These are phyloP conservation scores for Taxillus chinensis DNA, from an alignment of 164 flowering plant species.

Conservation along the genomic window DNA sequence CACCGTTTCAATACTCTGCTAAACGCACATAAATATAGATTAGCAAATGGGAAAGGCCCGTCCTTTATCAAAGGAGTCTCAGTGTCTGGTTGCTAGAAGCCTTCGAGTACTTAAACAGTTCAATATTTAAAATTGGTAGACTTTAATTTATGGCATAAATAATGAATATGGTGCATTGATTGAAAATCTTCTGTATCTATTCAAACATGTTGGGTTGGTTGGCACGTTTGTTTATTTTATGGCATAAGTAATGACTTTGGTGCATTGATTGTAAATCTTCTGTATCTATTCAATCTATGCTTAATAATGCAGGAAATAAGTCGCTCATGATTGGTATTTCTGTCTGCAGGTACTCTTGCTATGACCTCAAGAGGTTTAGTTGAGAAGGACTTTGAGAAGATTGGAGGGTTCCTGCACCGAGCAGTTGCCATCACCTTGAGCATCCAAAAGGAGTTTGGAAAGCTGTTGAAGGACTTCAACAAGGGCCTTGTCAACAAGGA, in stretches of 20 bases:
- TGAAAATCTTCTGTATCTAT: neutral
- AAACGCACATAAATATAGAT: too few species aligned
- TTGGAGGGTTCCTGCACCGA: constrained; percentile 90
- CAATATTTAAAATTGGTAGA: neutral
- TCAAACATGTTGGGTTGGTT: neutral
- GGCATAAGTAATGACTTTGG: too few species aligned
- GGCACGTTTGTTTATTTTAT: too few species aligned
- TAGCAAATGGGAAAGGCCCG: too few species aligned
- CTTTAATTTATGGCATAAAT: too few species aligned
- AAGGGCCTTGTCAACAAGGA: constrained; percentile 90
- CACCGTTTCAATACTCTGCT: too few species aligned
- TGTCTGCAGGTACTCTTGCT: constrained; percentile 67
- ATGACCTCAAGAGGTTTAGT: constrained; percentile 98
- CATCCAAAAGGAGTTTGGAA: constrained; percentile 84
- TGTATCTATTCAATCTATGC: too few species aligned
- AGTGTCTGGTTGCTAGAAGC: too few species aligned
- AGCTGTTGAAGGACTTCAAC: constrained; percentile 98
- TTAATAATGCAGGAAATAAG: too few species aligned
- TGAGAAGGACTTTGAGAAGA: constrained; percentile 98
- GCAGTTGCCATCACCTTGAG: constrained; percentile 70
- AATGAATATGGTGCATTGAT: too few species aligned
- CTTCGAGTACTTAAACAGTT: neutral
- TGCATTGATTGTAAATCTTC: too few species aligned
- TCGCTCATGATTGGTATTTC: neutral
- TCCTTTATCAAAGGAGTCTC: too few species aligned